Evolutionary conservation across 306 rosid genomes (phyloP).

Genomic region (Hippophae tibetana): DNA sequence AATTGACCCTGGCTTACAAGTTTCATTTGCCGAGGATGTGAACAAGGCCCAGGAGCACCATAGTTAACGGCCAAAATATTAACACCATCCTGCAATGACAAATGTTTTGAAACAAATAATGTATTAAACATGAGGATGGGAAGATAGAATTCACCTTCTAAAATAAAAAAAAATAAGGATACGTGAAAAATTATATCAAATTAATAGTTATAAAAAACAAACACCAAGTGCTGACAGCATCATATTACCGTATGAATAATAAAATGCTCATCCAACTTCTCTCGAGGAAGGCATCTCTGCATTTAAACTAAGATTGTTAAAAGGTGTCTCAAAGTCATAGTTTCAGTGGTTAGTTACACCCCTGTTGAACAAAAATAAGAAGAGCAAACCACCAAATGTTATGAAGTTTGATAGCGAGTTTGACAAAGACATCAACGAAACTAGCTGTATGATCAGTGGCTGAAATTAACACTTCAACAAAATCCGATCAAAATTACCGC

Average conservation of each 20-base stretch:
- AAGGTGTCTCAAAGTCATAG: slow-evolving; percentile 1
- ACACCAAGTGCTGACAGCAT: background rate
- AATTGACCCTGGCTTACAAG: slow-evolving; percentile 39
- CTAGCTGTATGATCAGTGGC: too few species aligned
- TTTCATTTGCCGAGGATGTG: slow-evolving; percentile 69
- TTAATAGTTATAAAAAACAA: background rate
- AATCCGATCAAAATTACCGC: slow-evolving; percentile 39
- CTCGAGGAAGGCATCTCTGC: slow-evolving; percentile 90
- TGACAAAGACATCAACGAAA: too few species aligned
- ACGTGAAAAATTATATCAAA: too few species aligned
- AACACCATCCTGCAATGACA: slow-evolving; percentile 63
- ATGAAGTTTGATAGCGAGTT: too few species aligned
- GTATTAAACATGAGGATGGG: slow-evolving; percentile 9
- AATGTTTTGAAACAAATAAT: slow-evolving; percentile 6
- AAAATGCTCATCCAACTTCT: slow-evolving; percentile 81
- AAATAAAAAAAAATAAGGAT: background rate
- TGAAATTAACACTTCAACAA: too few species aligned
- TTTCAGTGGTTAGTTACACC: background rate
- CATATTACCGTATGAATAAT: slow-evolving; percentile 68
- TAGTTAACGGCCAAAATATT: slow-evolving; percentile 79
- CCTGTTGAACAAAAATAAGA: too few species aligned
- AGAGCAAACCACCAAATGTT: too few species aligned
- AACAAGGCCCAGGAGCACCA: slow-evolving; percentile 79
- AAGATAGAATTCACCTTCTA: background rate
- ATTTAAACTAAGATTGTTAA: slow-evolving; percentile 19